Conservation (phyloP, 2,329 filamentous ascomycete genomes). For the Clonostachys rhizophaga region DNA sequence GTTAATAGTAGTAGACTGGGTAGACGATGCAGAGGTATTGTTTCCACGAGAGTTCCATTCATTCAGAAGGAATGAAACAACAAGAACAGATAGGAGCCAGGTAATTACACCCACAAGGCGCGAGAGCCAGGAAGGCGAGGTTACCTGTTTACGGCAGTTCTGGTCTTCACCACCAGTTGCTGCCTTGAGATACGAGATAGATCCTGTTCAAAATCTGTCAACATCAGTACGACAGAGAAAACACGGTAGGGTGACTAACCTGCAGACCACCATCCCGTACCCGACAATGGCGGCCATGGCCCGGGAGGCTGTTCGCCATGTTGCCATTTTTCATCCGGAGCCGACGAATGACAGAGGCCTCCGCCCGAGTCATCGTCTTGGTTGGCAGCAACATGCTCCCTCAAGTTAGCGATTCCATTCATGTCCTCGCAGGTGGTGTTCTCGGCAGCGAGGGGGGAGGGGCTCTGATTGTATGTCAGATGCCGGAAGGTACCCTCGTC, state of each 20-base stretch:
- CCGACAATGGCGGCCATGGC: slow-evolving; percentile 1
- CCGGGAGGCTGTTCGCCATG: slow-evolving; percentile 8
- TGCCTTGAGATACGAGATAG: slow-evolving; percentile 22
- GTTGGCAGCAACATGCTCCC: slow-evolving; percentile 31
- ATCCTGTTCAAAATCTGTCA: slow-evolving; percentile 8
- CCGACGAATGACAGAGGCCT: slow-evolving; percentile 6
- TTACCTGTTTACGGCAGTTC: slow-evolving; percentile 20
- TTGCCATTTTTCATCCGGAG: slow-evolving; percentile 15
- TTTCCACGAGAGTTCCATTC: slow-evolving; percentile 5
- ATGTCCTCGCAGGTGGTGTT: slow-evolving; percentile 50
- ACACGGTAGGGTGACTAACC: slow-evolving; percentile 10
- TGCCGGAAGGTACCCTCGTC: slow-evolving; percentile 43
- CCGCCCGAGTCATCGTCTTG: slow-evolving; percentile 22
- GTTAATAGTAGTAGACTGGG: slow-evolving; percentile 1
- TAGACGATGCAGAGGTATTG: no score
- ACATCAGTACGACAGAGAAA: background rate
- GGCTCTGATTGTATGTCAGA: slow-evolving; percentile 49
- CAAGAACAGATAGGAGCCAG: slow-evolving; percentile 36
- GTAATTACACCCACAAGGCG: slow-evolving; percentile 10
- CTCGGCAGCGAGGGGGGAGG: slow-evolving; percentile 38
- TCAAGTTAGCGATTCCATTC: slow-evolving; percentile 48
- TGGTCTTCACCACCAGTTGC: slow-evolving; percentile 34
- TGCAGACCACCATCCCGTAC: slow-evolving; percentile 21
- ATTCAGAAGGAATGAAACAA: slow-evolving; percentile 22
- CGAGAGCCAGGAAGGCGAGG: slow-evolving; percentile 18